These are phyloP conservation scores for Corchorus olitorius DNA, from an alignment of 345 rosid species.

Conservation along the genomic window DNA sequence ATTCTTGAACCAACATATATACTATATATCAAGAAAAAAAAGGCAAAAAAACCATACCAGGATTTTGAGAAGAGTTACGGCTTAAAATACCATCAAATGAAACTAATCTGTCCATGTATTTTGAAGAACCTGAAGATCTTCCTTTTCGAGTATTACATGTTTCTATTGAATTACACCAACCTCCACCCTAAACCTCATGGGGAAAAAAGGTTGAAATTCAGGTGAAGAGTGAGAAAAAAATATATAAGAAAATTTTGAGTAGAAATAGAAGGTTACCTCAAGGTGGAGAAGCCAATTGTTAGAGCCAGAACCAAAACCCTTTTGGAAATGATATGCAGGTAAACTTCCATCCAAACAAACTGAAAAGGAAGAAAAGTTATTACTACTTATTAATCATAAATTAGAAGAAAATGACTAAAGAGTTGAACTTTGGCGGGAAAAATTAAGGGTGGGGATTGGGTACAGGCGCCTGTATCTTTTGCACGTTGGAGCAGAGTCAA, in stretches of 20 bases:
- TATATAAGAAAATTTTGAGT: not conserved
- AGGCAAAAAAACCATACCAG: constrained; percentile 40
- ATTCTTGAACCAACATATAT: not conserved
- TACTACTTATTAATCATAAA: too few relatives aligned
- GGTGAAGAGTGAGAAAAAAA: not conserved
- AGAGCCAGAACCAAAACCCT: constrained; percentile 77
- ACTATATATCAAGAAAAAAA: not conserved
- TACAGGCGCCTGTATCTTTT: constrained; percentile 74
- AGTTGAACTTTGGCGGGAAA: constrained; percentile 4
- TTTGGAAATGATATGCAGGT: constrained; percentile 67
- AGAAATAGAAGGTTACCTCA: constrained; percentile 48
- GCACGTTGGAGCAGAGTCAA: constrained; percentile 57
- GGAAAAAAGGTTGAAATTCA: not conserved
- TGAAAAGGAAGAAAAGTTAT: constrained; percentile 20
- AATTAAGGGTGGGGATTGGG: not conserved
- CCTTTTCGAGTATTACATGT: constrained; percentile 53
- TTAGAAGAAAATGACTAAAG: too few relatives aligned
- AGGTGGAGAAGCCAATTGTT: constrained; percentile 77
- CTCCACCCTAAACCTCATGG: constrained; percentile 61
- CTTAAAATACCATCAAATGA: constrained; percentile 65
- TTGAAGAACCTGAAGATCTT: constrained; percentile 67
- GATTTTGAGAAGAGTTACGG: constrained; percentile 55
- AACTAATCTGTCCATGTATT: constrained; percentile 49
- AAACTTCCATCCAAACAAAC: constrained; percentile 89
- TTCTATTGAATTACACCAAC: constrained; percentile 64